phyloP scores from a whole-genome alignment of 2,329 filamentous ascomycete genomes.

The Aplosporella prunicola region DNA sequence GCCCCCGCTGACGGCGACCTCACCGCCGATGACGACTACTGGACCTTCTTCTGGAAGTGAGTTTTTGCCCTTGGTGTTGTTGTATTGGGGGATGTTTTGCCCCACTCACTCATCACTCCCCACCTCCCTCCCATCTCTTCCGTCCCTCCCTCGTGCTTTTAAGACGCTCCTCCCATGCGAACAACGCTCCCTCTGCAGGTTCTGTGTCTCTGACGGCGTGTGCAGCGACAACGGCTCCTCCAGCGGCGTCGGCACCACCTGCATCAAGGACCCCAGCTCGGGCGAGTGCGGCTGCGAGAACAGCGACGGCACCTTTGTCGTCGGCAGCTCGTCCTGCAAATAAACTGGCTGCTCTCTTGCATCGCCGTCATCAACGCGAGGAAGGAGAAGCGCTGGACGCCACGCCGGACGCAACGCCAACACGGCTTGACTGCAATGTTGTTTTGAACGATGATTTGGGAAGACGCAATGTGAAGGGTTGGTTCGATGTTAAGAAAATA shows the following conservation, averaged over 20 bases:
- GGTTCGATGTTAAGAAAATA: no score
- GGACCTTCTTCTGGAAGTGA: constrained; percentile 10
- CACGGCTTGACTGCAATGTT: no score
- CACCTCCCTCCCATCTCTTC: no score
- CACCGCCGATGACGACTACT: neutral
- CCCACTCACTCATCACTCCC: no score
- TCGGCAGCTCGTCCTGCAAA: neutral
- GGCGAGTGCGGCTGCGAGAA: constrained; percentile 8
- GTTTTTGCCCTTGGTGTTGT: neutral
- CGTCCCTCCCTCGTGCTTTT: no score
- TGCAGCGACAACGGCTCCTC: constrained; percentile 15
- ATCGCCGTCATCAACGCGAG: no score
- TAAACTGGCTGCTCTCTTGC: neutral
- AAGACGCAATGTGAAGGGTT: no score
- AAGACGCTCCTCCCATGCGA: no score
- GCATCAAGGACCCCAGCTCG: constrained; percentile 18
- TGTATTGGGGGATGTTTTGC: neutral
- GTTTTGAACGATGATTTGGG: no score
- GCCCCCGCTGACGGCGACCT: constrained; percentile 1
- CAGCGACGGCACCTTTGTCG: constrained; percentile 1
- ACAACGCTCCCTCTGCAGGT: constrained; percentile 33
- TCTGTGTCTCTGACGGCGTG: constrained; percentile 22
- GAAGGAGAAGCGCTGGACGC: no score
- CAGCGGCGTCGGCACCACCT: constrained; percentile 18
- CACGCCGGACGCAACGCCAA: no score